Base-by-base conservation (phyloP, 106 monocot genomes). In the Triglochin maritima region DNA sequence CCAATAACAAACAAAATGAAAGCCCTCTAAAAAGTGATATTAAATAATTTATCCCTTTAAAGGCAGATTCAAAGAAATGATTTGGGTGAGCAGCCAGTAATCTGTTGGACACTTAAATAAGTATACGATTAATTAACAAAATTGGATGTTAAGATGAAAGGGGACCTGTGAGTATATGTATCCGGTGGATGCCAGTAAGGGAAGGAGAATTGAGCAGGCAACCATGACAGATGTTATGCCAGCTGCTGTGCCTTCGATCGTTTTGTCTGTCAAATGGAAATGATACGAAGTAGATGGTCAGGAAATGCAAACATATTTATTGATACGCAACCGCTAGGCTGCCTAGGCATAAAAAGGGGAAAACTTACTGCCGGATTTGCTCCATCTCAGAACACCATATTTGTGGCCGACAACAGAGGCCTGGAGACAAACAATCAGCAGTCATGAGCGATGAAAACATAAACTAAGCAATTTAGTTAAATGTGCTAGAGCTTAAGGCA, bases 361-460 rank as follows among this genome's bases (percentile, higher is more conserved):
- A 29, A 46, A 77, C 92, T 81, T 75, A 98, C 98, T 92, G 69
- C 91, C 98, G 70, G 80, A 78, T 77, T 98, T 98, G 86, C 88
- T 89, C 98, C 98, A 98, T 60, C 92, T 86, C 6, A 92, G 76
- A 64, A 92, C 86, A 41, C 98, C 98, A 71, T 92, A 98, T 46
- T 98, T 98, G 71, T 98, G 82, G 57, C 98, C 98, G 47, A 98
- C 86, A 75, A 98, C 82, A 41, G 98, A 98, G 75, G 98, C 98
- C 98, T 98, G 84, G 69, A 64, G 72, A 62, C 14, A 70, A 57
- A 60, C 17, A 15, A 44, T 12, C n/a, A 15, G 44, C 4, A 7
- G 64, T 51, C 56, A 58, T 49, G 15, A 59, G 6, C 46, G 44
- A n/a, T 58, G 1, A 16, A 14, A 52, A 11, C 11, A 7, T 11